Percentiles rank a stretch among this genome's conserved stretches.
Evolutionary conservation across 352 stramenopile genomes (phyloP).

Genomic region (Globisporangium alternatum): DNA sequence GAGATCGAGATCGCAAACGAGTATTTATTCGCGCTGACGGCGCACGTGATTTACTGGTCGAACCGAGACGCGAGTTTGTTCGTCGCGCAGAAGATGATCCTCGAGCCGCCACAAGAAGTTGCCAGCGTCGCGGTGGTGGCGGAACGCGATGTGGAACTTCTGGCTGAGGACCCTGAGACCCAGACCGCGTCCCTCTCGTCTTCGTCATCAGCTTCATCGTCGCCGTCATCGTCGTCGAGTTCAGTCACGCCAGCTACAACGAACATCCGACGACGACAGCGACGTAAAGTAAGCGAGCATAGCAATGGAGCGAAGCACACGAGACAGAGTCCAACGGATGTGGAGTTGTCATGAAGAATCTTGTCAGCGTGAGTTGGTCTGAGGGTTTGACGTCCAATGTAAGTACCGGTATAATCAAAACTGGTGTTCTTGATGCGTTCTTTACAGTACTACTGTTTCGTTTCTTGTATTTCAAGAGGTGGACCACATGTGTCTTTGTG

Average conservation of each 20-base stretch:
- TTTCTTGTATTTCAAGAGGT: background rate
- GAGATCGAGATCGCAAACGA: slow-evolving; percentile 94
- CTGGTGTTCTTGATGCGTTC: background rate
- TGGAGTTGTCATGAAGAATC: background rate
- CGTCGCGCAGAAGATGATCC: slow-evolving; percentile 84
- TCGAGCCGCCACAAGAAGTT: slow-evolving; percentile 54
- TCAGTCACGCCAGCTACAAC: background rate
- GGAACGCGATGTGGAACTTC: background rate
- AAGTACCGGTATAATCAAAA: background rate
- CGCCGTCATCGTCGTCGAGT: background rate
- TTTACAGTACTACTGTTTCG: background rate
- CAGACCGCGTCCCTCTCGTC: slow-evolving; percentile 18
- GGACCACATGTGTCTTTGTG: background rate
- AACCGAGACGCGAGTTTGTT: slow-evolving; percentile 92
- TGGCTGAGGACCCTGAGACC: slow-evolving; percentile 8
- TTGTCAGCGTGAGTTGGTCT: too few relatives aligned
- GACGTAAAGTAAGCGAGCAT: slow-evolving; percentile 2
- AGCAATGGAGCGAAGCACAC: background rate
- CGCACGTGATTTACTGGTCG: slow-evolving; percentile 91
- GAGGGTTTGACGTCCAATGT: background rate
- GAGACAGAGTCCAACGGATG: background rate
- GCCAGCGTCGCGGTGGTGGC: slow-evolving; percentile 5
- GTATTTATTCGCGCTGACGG: slow-evolving; percentile 90
- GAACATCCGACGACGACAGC: slow-evolving; percentile 8
- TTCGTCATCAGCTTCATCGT: slow-evolving; percentile 7